Evolutionary conservation across 805 yeast genomes (phyloP).

Genomic region (Clavispora fructus): DNA sequence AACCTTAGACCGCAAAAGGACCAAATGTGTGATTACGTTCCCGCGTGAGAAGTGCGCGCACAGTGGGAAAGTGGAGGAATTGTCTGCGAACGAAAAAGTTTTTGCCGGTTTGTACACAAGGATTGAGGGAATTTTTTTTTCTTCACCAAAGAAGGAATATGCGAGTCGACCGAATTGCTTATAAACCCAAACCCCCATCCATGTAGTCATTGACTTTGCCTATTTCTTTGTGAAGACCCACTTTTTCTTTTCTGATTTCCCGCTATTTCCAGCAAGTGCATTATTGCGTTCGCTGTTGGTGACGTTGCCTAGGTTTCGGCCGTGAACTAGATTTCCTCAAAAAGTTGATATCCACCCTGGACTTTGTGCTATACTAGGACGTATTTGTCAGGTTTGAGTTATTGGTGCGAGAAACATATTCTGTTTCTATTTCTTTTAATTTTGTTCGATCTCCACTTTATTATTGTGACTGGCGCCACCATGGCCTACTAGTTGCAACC

Average conservation of each 20-base stretch:
- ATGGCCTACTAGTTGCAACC: slow-evolving; percentile 1
- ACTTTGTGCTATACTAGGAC: background rate
- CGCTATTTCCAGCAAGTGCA: background rate
- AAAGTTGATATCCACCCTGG: background rate
- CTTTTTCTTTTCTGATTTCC: background rate
- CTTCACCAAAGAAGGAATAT: background rate
- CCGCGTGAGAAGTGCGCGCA: background rate
- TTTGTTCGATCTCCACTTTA: background rate
- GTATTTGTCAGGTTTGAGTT: background rate
- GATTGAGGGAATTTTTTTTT: background rate
- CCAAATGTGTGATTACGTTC: no score
- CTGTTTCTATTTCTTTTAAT: background rate
- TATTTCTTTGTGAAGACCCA: background rate
- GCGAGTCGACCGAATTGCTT: background rate
- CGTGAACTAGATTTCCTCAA: background rate
- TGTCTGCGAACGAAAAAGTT: background rate
- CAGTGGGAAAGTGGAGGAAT: background rate
- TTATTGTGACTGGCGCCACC: background rate
- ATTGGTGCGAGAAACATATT: background rate
- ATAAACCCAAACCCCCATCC: background rate
- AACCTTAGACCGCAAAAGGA: background rate
- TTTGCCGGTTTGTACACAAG: background rate
- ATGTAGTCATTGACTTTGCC: background rate
- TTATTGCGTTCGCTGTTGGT: background rate
- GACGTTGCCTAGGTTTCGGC: background rate